These are phyloP conservation scores for Parmelia sp. DNA, from an alignment of 495 filamentous ascomycete genomes.

Conservation along the genomic window DNA sequence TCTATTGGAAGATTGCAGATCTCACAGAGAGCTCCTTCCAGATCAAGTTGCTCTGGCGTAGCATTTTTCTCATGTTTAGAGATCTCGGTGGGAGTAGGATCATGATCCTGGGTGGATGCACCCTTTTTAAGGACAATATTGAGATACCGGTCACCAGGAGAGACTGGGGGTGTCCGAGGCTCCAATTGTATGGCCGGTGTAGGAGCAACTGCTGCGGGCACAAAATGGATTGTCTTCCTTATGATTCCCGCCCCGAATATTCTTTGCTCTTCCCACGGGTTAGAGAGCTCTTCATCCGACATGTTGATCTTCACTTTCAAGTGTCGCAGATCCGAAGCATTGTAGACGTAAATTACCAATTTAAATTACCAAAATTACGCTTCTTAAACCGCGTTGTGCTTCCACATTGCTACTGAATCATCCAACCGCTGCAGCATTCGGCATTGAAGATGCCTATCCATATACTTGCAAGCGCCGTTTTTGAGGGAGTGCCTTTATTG, in stretches of 20 bases:
- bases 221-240: constrained; percentile 72
- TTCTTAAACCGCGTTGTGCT: background rate
- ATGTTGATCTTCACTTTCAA: background rate
- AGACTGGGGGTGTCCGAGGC: constrained; percentile 21
- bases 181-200: constrained; percentile 23
- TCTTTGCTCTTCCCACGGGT: constrained; percentile 65
- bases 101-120: constrained; percentile 1
- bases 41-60: constrained; percentile 16
- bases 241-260: constrained; percentile 76
- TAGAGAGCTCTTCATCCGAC: constrained; percentile 51
- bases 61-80: constrained; percentile 6
- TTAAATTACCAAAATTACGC: constrained; percentile 4
- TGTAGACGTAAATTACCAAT: background rate
- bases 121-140: constrained; percentile 57
- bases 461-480: constrained; percentile 54
- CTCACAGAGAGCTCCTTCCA: constrained; percentile 37
- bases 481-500: constrained; percentile 59
- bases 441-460: constrained; percentile 66
- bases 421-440: background rate
- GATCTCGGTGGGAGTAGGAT: constrained; percentile 13
- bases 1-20: constrained; percentile 54
- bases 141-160: constrained; percentile 60
- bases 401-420: background rate
- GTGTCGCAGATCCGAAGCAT: background rate
- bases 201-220: constrained; percentile 43